These are phyloP conservation scores for Saksenaea oblongispora DNA, from an alignment of 371 early-diverging fungal species.

Conservation along the genomic window DNA sequence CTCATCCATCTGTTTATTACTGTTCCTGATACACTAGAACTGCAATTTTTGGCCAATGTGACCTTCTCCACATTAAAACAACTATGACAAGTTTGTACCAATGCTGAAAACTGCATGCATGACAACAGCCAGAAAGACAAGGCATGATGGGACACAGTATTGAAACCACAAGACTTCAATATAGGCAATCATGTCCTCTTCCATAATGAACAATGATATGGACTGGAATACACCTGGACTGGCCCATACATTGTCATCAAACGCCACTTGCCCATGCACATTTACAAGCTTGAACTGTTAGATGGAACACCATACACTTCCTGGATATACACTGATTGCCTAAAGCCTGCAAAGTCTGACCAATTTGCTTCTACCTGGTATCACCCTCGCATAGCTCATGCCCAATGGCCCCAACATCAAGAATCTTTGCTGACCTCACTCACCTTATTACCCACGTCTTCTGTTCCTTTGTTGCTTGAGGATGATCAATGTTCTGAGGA, in stretches of 20 bases:
- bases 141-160: slow-evolving; percentile 14
- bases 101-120: slow-evolving; percentile 11
- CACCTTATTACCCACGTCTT: neutral
- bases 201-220: slow-evolving; percentile 8
- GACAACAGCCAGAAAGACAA: slow-evolving; percentile 18
- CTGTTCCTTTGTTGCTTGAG: neutral
- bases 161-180: slow-evolving; percentile 7
- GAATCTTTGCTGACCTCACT: too few relatives aligned
- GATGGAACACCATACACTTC: slow-evolving; percentile 6
- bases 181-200: slow-evolving; percentile 15
- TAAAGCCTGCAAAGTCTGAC: neutral
- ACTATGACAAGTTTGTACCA: slow-evolving; percentile 12
- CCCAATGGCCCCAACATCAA: neutral
- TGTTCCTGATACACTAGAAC: neutral
- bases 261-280: neutral
- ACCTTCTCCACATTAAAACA: neutral
- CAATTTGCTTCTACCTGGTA: neutral
- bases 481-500: neutral
- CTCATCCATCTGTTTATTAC: neutral
- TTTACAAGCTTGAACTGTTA: slow-evolving; percentile 6
- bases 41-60: neutral
- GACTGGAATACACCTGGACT: slow-evolving; percentile 14
- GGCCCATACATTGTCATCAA: slow-evolving; percentile 10
- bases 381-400: neutral
- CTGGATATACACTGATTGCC: too few relatives aligned